phyloP scores from a whole-genome alignment of 2,329 filamentous ascomycete genomes.

The Venturia oleaginea region DNA sequence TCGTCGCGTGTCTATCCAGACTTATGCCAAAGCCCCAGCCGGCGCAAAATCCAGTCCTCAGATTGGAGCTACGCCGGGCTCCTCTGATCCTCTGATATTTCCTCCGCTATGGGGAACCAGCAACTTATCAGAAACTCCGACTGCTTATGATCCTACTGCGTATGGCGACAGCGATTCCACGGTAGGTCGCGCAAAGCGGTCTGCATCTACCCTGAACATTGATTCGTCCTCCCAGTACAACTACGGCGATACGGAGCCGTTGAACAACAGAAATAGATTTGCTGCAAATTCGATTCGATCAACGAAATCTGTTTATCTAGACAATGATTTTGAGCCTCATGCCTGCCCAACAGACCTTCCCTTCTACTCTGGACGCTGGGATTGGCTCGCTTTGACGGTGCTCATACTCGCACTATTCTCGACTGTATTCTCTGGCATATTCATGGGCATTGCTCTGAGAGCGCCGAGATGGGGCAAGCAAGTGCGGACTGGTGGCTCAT shows the following conservation, averaged over 20 bases:
- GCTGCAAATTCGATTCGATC: background rate
- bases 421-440: conserved; percentile 56
- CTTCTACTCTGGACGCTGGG: conserved; percentile 30
- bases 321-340: conserved; percentile 26
- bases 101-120: background rate
- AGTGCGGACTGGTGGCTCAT: conserved; percentile 43
- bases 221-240: conserved; percentile 5
- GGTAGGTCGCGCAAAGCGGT: background rate
- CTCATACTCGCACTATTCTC: conserved; percentile 49
- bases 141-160: conserved; percentile 10
- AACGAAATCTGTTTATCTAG: conserved; percentile 4
- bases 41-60: conserved; percentile 1
- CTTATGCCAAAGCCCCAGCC: background rate
- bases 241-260: conserved; percentile 4
- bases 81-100: conserved; percentile 6
- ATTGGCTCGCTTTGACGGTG: conserved; percentile 40
- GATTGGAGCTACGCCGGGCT: background rate
- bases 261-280: conserved; percentile 8
- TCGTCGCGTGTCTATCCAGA: conserved; percentile 11
- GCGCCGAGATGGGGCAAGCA: conserved; percentile 53
- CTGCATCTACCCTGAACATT: background rate
- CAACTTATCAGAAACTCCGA: background rate
- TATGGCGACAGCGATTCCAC: conserved; percentile 1
- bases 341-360: conserved; percentile 29
- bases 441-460: conserved; percentile 51